phyloP scores from a whole-genome alignment of 1,139 yeast species.

The Diutina mesorugosa region DNA sequence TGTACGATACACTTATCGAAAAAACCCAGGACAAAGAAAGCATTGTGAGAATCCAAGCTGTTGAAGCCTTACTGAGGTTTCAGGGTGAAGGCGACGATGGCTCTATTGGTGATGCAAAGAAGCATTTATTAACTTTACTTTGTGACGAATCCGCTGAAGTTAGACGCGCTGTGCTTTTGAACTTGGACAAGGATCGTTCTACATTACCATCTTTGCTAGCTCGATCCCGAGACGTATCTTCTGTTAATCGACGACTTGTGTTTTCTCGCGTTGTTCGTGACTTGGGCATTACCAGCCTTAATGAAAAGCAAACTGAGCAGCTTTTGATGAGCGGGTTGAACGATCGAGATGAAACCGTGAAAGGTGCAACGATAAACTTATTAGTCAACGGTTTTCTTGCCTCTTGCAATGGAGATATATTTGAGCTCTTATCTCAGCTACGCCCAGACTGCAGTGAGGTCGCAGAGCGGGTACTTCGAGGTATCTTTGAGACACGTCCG shows the following conservation, averaged over 20 bases:
- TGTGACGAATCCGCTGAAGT: conserved; percentile 85
- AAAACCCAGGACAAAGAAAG: conserved; percentile 74
- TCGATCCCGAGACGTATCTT: conserved; percentile 71
- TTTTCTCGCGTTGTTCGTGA: conserved; percentile 59
- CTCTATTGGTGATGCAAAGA: conserved; percentile 16
- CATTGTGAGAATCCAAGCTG: conserved; percentile 68
- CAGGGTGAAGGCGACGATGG: conserved; percentile 39
- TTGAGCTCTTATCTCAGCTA: conserved; percentile 57
- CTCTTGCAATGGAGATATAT: conserved; percentile 53
- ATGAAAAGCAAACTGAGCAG: conserved; percentile 36
- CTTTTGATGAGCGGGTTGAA: conserved; percentile 74
- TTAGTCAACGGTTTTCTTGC: conserved; percentile 64
- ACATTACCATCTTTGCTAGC: conserved; percentile 57
- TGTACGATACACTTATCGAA: conserved; percentile 47
- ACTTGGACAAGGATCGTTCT: conserved; percentile 40
- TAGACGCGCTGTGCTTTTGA: conserved; percentile 69
- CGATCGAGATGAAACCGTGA: conserved; percentile 71
- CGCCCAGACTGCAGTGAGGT: conserved; percentile 54
- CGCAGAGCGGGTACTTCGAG: conserved; percentile 54
- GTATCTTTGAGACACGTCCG: conserved; percentile 26
- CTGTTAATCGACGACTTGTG: conserved; percentile 59
- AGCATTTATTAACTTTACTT: conserved; percentile 43
- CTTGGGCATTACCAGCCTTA: conserved; percentile 33
- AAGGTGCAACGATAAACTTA: conserved; percentile 60
- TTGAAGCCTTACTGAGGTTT: conserved; percentile 66